Conservation (phyloP, 2,329 filamentous ascomycete genomes). For the Colletotrichum chrysophilum region DNA sequence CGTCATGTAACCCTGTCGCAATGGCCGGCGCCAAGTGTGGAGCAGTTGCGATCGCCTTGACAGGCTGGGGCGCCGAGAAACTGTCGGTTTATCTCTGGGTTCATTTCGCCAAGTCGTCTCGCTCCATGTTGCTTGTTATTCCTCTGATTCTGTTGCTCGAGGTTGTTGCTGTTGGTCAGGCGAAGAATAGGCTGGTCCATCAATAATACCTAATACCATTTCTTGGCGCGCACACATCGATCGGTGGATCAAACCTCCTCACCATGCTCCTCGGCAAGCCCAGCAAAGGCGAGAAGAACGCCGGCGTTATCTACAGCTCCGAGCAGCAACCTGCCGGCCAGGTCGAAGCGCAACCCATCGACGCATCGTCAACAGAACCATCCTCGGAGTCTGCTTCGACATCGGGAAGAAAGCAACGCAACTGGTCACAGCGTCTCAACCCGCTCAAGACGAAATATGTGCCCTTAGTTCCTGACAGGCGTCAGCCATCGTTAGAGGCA, state of each 20-base stretch:
- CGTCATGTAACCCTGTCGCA: background rate
- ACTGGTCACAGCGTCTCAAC: background rate
- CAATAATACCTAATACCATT: background rate
- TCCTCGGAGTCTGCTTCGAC: background rate
- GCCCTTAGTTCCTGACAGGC: background rate
- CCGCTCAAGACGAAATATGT: background rate
- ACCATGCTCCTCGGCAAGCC: background rate
- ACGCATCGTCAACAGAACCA: background rate
- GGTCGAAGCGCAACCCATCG: background rate
- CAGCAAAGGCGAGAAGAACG: background rate
- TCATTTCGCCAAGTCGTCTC: background rate
- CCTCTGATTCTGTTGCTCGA: background rate
- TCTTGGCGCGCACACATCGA: background rate
- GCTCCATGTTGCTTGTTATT: background rate
- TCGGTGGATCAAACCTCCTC: background rate
- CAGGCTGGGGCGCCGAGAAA: background rate
- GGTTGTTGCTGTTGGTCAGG: background rate
- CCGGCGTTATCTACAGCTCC: background rate
- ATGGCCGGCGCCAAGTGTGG: background rate
- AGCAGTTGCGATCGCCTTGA: background rate
- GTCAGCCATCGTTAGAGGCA: background rate
- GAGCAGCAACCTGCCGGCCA: background rate
- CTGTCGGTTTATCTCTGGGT: background rate
- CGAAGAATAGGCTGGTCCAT: background rate
- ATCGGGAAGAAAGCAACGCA: background rate